Evolutionary conservation across 768 basidiomycete species (phyloP).

Genomic region (Imleria badia): DNA sequence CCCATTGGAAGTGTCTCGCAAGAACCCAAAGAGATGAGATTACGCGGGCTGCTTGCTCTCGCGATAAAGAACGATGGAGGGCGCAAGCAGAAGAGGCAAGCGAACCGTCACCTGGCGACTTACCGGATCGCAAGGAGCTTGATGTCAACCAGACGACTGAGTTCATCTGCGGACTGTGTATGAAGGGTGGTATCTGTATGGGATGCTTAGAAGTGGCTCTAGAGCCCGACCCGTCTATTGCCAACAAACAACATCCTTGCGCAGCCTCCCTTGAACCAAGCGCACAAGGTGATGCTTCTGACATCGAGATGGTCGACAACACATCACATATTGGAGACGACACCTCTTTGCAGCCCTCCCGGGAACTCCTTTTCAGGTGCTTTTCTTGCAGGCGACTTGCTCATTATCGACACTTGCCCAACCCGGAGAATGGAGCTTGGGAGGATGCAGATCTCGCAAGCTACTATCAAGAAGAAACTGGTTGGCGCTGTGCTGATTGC

Average conservation of each 20-base stretch:
- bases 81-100: conserved; percentile 24
- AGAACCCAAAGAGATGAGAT: conserved; percentile 69
- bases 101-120: conserved; percentile 26
- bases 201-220: conserved; percentile 61
- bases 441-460: conserved; percentile 48
- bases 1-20: conserved; percentile 77
- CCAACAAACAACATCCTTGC: conserved; percentile 13
- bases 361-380: conserved; percentile 76
- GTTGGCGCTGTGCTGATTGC: conserved; percentile 80
- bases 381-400: conserved; percentile 77
- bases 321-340: conserved; percentile 9
- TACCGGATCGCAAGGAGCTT: conserved; percentile 48
- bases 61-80: conserved; percentile 45
- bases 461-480: conserved; percentile 54
- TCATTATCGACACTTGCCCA: conserved; percentile 75
- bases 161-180: conserved; percentile 74
- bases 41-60: conserved; percentile 57
- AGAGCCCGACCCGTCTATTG: conserved; percentile 40
- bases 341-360: conserved; percentile 18
- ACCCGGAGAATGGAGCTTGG: conserved; percentile 39
- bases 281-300: conserved; percentile 9
- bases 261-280: conserved; percentile 5
- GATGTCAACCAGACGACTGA: conserved; percentile 63
- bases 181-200: conserved; percentile 78
- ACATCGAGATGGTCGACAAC: conserved; percentile 39